These are phyloP conservation scores for Carex cristatella DNA, from an alignment of 176 grass and related monocot genomes.

Conservation along the genomic window DNA sequence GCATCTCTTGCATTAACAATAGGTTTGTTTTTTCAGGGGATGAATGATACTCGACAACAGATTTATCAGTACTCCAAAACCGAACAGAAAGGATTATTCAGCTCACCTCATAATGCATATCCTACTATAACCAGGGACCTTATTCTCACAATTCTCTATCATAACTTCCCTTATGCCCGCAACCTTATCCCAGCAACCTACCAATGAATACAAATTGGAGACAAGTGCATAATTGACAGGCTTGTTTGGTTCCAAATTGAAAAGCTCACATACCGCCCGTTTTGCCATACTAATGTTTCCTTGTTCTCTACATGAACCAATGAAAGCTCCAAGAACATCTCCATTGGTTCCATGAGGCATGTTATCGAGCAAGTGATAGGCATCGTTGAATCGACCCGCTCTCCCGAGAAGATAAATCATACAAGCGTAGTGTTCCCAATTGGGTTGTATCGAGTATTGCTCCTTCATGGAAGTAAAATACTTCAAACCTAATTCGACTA, in stretches of 20 bases:
- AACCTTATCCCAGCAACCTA: constrained; percentile 15
- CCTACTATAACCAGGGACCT: constrained; percentile 21
- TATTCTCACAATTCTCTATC: constrained; percentile 21
- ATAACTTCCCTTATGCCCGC: not conserved
- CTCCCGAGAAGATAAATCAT: constrained; percentile 74
- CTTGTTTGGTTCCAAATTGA: constrained; percentile 54
- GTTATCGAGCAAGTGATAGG: constrained; percentile 33
- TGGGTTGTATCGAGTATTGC: constrained; percentile 45
- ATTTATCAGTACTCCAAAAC: not conserved
- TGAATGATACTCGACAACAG: not conserved
- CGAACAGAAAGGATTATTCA: not conserved
- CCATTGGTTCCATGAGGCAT: constrained; percentile 35
- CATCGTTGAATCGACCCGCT: constrained; percentile 54
- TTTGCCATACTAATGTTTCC: constrained; percentile 47
- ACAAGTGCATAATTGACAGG: constrained; percentile 41
- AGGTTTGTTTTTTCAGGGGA: not conserved
- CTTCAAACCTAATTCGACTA: constrained; percentile 47
- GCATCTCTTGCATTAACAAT: not conserved
- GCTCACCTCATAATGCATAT: constrained; percentile 1
- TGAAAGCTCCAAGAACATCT: constrained; percentile 59
- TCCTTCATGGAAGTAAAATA: constrained; percentile 59
- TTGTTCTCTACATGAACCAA: constrained; percentile 55
- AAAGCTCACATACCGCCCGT: constrained; percentile 53
- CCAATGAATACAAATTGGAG: constrained; percentile 13
- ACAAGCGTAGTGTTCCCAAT: constrained; percentile 56